These are phyloP conservation scores for Oehlia diaphana DNA, from an alignment of 192 early-diverging fungal species.

Conservation along the genomic window DNA sequence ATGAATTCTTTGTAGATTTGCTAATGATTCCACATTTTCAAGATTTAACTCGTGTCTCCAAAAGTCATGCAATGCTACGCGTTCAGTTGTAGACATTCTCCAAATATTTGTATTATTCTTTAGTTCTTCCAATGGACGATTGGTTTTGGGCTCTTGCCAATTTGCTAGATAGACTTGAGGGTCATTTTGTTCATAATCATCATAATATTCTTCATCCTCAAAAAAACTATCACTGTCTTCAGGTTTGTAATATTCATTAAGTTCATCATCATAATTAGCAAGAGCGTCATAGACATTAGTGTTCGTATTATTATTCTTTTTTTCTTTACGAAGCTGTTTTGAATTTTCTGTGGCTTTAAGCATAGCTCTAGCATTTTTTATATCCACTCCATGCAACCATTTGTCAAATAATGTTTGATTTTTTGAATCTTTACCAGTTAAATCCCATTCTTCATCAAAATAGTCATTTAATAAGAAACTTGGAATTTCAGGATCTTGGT, in stretches of 20 bases:
- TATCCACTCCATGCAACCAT: constrained; percentile 23
- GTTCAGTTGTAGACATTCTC: constrained; percentile 49
- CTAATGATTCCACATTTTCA: constrained; percentile 32
- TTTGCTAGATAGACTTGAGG: neutral
- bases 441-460: constrained; percentile 15
- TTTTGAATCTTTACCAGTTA: neutral
- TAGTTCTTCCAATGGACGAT: constrained; percentile 37
- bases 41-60: constrained; percentile 39
- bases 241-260: neutral
- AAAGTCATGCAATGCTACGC: constrained; percentile 36
- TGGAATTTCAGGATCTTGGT: neutral
- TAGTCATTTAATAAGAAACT: neutral
- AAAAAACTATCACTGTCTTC: neutral
- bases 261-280: neutral
- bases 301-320: neutral
- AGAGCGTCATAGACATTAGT: neutral
- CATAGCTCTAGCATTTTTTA: neutral
- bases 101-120: constrained; percentile 43
- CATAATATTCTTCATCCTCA: no score
- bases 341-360: neutral
- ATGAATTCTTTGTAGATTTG: neutral
- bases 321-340: neutral
- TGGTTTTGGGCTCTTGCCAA: constrained; percentile 14
- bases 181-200: no score
- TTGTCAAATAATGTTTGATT: constrained; percentile 10